These are phyloP conservation scores for Magnusiomyces tetraspermus DNA, from an alignment of 1,139 yeast genomes.

Conservation along the genomic window DNA sequence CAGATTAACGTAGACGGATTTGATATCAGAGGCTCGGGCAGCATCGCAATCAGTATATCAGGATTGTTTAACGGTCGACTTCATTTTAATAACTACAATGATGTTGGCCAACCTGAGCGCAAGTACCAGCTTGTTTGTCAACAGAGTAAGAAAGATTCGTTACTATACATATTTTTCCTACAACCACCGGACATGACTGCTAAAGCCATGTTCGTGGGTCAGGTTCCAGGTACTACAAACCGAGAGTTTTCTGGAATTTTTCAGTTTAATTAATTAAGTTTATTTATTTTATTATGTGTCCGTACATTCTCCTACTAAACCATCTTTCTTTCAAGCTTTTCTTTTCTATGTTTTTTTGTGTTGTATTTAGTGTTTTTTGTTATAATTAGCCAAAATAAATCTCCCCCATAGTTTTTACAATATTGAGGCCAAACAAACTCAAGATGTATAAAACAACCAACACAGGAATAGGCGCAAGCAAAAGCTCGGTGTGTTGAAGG, in stretches of 20 bases:
- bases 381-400: conserved; percentile 42
- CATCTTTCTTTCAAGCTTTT: background rate
- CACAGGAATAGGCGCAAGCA: conserved; percentile 49
- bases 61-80: conserved; percentile 1
- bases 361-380: background rate
- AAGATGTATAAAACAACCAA: conserved; percentile 22
- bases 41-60: background rate
- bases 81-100: background rate
- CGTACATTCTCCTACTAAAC: too few relatives aligned
- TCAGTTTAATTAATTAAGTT: conserved; percentile 2
- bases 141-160: background rate
- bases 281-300: background rate
- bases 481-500: conserved; percentile 50
- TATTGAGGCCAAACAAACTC: conserved; percentile 57
- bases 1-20: background rate
- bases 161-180: conserved; percentile 1
- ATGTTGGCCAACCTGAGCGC: background rate
- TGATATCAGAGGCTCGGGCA: background rate
- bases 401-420: conserved; percentile 59
- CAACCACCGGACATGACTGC: conserved; percentile 5
- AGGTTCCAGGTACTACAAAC: background rate
- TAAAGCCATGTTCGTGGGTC: background rate
- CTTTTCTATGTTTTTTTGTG: background rate
- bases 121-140: conserved; percentile 5
- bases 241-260: conserved; percentile 4